These are phyloP conservation scores for Amanita pallidorosea DNA, from an alignment of 768 basidiomycete species.

Conservation along the genomic window DNA sequence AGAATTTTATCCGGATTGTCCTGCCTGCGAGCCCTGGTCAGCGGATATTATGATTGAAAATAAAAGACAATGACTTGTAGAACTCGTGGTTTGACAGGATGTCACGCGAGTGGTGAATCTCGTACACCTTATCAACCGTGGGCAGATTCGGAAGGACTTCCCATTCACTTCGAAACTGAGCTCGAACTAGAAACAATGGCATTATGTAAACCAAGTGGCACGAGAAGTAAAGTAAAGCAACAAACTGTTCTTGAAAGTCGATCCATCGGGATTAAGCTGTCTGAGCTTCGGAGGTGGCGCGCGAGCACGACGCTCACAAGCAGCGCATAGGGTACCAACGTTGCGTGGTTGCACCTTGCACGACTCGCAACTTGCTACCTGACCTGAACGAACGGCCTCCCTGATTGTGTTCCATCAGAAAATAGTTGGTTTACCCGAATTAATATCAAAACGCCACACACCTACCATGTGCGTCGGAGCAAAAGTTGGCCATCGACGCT, in stretches of 20 bases:
- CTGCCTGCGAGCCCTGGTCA: slow-evolving; percentile 15
- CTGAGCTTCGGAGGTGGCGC: slow-evolving; percentile 29
- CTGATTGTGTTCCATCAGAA: slow-evolving; percentile 19
- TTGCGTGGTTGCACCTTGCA: slow-evolving; percentile 38
- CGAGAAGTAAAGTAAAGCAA: not conserved
- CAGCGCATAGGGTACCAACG: slow-evolving; percentile 34
- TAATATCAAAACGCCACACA: slow-evolving; percentile 16
- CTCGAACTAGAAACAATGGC: slow-evolving; percentile 22
- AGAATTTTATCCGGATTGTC: slow-evolving; percentile 28
- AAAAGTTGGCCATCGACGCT: slow-evolving; percentile 40
- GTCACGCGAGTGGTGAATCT: slow-evolving; percentile 33
- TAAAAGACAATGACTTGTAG: slow-evolving; percentile 28
- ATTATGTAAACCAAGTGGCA: not conserved
- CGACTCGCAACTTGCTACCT: slow-evolving; percentile 36
- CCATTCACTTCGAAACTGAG: slow-evolving; percentile 49
- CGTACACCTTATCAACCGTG: slow-evolving; percentile 45
- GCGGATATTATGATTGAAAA: not conserved
- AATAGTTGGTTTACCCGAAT: not conserved
- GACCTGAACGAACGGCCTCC: slow-evolving; percentile 38
- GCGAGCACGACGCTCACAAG: slow-evolving; percentile 36
- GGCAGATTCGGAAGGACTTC: slow-evolving; percentile 26
- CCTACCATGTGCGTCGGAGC: slow-evolving; percentile 51
- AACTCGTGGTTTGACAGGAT: slow-evolving; percentile 33
- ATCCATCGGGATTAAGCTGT: slow-evolving; percentile 35
- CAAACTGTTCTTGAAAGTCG: slow-evolving; percentile 43